Evolutionary conservation across 1,284 basidiomycete genomes (phyloP), one percentile per base, ranked within the genome.

Genomic region (Pulchroboletus neoregius): DNA sequence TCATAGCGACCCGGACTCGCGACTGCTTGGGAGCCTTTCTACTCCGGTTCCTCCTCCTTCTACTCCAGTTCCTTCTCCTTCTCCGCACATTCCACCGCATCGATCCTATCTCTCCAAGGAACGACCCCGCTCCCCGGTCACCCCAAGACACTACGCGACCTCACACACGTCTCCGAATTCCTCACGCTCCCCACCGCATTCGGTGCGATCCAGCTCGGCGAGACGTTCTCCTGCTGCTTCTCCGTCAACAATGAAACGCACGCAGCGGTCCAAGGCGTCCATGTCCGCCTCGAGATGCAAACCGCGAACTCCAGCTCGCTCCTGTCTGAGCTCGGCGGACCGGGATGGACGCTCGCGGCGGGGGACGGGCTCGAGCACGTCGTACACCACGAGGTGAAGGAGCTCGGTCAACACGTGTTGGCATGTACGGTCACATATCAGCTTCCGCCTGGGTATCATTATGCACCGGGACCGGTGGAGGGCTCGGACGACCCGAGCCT

Each of bases 371-470:
- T 87, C 35, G 84, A 90, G 64, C 71, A 71, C 40, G 68, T 85
- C 22, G 81, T 87, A 2, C 73, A 78, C 47, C 84, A 88, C 59
- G 88, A 91, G 66, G 87, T 91, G 53, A 91, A 90, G 67, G 88
- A 91, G 56, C 71, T 90, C 10, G 87, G 87, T 2, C 87, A 90
- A 57, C 87, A 91, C 66, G 87, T 90, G 13, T 70, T 91, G 22
- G 84, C 79, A 3, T 91, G 88, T 55, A 79, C 78, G 2, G 82
- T 91, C 30, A 76, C 78, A 15, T 90, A 91, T 68, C 78, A 75
- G 15, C 67, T 82, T 20, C 84, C 86, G 6, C 72, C 74, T 18
- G 74, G 75, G 51, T 66, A 72, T 45, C 73, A 75, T 12, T 69
- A 73, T n/a, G 62, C 73, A 8, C 68, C 73, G 1, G 70, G 68